Evolutionary conservation across 164 flowering plant species (phyloP).

Genomic region (Houttuynia cordata): DNA sequence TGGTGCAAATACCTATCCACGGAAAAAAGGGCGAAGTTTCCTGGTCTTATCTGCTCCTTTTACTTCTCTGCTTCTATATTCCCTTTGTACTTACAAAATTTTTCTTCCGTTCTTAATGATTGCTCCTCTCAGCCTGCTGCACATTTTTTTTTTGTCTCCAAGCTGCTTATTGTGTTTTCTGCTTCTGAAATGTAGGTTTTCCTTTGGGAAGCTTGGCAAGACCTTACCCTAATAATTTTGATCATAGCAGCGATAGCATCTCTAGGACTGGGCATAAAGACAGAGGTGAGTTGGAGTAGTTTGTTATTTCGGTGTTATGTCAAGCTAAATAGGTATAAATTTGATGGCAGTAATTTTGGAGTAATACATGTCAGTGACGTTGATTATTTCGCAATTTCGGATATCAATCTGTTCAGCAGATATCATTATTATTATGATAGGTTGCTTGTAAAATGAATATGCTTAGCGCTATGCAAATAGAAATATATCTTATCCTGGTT

Average conservation of each 20-base stretch:
- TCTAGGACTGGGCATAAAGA: slow-evolving; percentile 75
- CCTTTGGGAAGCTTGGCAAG: slow-evolving; percentile 96
- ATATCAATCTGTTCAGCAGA: too few species aligned
- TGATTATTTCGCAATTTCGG: too few species aligned
- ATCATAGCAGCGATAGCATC: slow-evolving; percentile 94
- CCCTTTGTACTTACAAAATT: background rate
- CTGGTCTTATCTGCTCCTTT: slow-evolving; percentile 23
- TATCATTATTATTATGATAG: too few species aligned
- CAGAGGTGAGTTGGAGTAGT: slow-evolving; percentile 54
- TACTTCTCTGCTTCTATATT: background rate
- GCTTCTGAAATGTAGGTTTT: slow-evolving; percentile 33
- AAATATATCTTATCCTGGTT: too few species aligned
- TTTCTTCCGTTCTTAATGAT: background rate
- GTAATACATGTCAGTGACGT: too few species aligned
- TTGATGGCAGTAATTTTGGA: background rate
- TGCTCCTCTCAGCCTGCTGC: background rate
- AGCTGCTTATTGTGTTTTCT: background rate
- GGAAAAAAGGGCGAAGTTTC: slow-evolving; percentile 77
- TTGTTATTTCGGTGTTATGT: background rate
- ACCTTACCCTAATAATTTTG: slow-evolving; percentile 81
- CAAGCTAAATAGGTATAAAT: background rate
- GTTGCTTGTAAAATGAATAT: too few species aligned
- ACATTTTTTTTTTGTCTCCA: background rate
- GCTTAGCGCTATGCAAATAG: too few species aligned
- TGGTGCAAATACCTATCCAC: slow-evolving; percentile 95